A percentile compares a stretch with the other conserved stretches of the same genome.
phyloP scores from a whole-genome alignment of 208 protist genomes.

The Blastocrithidia nonstop region DNA sequence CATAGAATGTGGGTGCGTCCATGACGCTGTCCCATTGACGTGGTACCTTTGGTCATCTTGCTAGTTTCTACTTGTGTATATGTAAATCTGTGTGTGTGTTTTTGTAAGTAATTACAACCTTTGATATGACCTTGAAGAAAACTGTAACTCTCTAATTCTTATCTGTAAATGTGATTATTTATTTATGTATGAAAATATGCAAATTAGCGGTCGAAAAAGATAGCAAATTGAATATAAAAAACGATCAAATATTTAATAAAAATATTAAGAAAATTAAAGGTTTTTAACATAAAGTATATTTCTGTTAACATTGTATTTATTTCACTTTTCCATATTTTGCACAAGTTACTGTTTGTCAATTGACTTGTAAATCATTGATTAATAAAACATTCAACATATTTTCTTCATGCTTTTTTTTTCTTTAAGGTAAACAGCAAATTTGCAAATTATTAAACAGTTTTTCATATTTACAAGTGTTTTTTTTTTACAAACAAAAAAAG shows the following conservation, averaged over 20 bases:
- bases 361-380: too few relatives aligned
- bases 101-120: background rate
- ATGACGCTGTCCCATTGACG: slow-evolving; percentile 79
- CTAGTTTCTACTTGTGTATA: background rate
- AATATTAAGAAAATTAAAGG: slow-evolving; percentile 4
- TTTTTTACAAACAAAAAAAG: too few relatives aligned
- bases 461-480: too few relatives aligned
- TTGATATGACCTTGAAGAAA: background rate
- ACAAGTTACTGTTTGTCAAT: too few relatives aligned
- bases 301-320: too few relatives aligned
- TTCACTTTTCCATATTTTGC: too few relatives aligned
- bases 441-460: too few relatives aligned
- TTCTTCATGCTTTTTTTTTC: too few relatives aligned
- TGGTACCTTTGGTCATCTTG: slow-evolving; percentile 73
- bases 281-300: background rate
- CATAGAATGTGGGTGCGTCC: slow-evolving; percentile 93
- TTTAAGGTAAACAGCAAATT: too few relatives aligned
- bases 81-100: background rate
- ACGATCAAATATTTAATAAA: background rate
- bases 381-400: too few relatives aligned
- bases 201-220: too few relatives aligned
- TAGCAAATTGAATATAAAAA: background rate
- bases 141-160: background rate
- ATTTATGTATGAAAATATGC: slow-evolving; percentile 1
- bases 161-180: background rate